These are phyloP conservation scores for Brettanomyces custersianus DNA, from an alignment of 805 yeast genomes.

Conservation along the genomic window DNA sequence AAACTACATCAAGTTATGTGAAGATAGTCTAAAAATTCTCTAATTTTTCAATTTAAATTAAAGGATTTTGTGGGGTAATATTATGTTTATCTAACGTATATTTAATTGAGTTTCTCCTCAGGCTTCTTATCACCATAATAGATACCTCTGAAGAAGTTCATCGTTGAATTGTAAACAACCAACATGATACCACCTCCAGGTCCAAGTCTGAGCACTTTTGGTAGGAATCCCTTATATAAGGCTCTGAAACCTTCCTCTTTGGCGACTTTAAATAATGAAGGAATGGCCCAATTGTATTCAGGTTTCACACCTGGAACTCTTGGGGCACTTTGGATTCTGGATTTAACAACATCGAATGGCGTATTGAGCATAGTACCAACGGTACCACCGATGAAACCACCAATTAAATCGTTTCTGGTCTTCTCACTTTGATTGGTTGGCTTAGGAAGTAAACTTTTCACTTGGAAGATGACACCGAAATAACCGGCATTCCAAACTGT, in stretches of 20 bases:
- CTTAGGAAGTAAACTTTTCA: slow-evolving; percentile 68
- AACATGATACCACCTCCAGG: slow-evolving; percentile 99
- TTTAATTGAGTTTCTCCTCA: neutral
- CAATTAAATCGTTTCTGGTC: slow-evolving; percentile 77
- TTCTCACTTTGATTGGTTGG: slow-evolving; percentile 64
- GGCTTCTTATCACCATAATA: slow-evolving; percentile 25
- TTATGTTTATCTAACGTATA: no score
- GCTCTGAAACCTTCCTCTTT: slow-evolving; percentile 91
- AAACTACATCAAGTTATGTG: neutral
- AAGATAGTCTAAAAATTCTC: neutral
- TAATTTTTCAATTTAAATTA: neutral
- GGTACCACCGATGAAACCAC: slow-evolving; percentile 96
- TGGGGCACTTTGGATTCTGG: slow-evolving; percentile 80
- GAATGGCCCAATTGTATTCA: slow-evolving; percentile 88
- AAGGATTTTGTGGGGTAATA: no score
- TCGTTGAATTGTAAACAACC: slow-evolving; percentile 91
- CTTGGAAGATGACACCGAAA: slow-evolving; percentile 90
- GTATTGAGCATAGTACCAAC: slow-evolving; percentile 92
- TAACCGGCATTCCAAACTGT: slow-evolving; percentile 96
- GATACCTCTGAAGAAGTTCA: slow-evolving; percentile 82
- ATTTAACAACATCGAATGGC: slow-evolving; percentile 96
- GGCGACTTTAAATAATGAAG: slow-evolving; percentile 63
- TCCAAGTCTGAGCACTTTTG: slow-evolving; percentile 93
- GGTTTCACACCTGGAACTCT: slow-evolving; percentile 64
- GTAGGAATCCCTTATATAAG: slow-evolving; percentile 90